These are phyloP conservation scores for Spergularia azorica DNA, from an alignment of 179 eudicot genomes.

Conservation along the genomic window DNA sequence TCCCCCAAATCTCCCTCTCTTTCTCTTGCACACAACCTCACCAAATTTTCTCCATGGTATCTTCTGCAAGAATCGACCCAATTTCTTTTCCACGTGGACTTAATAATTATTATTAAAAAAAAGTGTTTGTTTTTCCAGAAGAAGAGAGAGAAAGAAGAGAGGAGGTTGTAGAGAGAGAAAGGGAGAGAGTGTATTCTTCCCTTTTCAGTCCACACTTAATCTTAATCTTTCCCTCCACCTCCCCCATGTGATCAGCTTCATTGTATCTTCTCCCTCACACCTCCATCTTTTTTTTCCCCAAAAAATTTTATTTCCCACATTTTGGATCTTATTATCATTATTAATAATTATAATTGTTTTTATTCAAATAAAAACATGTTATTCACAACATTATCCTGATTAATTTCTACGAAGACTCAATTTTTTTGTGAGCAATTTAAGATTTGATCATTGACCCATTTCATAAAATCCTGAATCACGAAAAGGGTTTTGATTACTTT, in stretches of 20 bases:
- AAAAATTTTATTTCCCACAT: neutral
- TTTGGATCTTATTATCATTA: neutral
- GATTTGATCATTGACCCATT: conserved; percentile 22
- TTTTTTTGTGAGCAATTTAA: neutral
- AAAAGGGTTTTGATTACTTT: conserved; percentile 9
- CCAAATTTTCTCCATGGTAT: neutral
- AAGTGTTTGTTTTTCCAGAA: neutral
- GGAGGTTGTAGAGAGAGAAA: conserved; percentile 26
- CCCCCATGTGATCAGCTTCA: conserved; percentile 30
- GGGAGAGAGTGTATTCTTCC: conserved; percentile 36
- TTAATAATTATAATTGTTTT: neutral
- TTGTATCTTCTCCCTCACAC: conserved; percentile 8
- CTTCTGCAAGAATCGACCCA: too few relatives aligned
- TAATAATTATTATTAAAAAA: neutral
- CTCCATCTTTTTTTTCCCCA: neutral
- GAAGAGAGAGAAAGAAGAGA: conserved; percentile 20
- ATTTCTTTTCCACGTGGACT: conserved; percentile 24
- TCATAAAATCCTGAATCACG: conserved; percentile 19
- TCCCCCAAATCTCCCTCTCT: too few relatives aligned
- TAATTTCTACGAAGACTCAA: neutral
- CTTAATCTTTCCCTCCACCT: conserved; percentile 18
- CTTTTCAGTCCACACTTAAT: conserved; percentile 45
- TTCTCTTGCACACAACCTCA: neutral
- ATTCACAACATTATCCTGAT: neutral
- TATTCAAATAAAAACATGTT: neutral